phyloP scores from a whole-genome alignment of 2,329 filamentous ascomycete genomes.

The Leptographium wingfieldii region DNA sequence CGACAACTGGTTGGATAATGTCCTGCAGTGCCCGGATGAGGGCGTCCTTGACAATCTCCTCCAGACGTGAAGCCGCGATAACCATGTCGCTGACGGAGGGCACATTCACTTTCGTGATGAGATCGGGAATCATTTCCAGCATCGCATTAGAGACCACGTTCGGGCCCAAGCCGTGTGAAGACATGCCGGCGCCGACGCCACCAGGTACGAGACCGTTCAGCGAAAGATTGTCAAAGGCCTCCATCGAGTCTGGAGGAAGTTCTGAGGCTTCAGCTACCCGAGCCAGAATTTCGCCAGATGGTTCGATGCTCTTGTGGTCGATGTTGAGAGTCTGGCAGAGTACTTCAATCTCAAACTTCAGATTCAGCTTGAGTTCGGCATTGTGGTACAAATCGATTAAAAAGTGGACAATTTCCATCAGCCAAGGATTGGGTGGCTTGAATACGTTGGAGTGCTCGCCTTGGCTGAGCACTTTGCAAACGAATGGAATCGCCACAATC shows the following conservation, averaged over 20 bases:
- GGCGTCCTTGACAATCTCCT: slow-evolving; percentile 71
- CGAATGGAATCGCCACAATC: slow-evolving; percentile 88
- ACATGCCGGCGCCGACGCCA: slow-evolving; percentile 27
- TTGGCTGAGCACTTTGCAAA: slow-evolving; percentile 87
- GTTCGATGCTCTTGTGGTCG: slow-evolving; percentile 86
- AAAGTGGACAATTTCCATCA: slow-evolving; percentile 89
- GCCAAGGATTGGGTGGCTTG: slow-evolving; percentile 88
- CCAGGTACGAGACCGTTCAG: slow-evolving; percentile 62
- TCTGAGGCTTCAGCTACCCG: slow-evolving; percentile 49
- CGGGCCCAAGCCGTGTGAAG: slow-evolving; percentile 50
- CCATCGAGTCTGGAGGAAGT: slow-evolving; percentile 53
- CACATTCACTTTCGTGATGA: slow-evolving; percentile 66
- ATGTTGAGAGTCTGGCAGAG: slow-evolving; percentile 83
- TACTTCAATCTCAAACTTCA: slow-evolving; percentile 98
- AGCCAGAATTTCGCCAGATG: slow-evolving; percentile 74
- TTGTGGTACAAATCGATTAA: slow-evolving; percentile 90
- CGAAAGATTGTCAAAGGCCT: slow-evolving; percentile 72
- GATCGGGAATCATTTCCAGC: slow-evolving; percentile 69
- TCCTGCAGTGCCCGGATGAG: slow-evolving; percentile 85
- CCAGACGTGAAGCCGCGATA: slow-evolving; percentile 53
- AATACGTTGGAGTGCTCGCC: slow-evolving; percentile 79
- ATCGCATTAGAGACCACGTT: slow-evolving; percentile 64
- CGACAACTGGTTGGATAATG: slow-evolving; percentile 94
- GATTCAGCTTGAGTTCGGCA: slow-evolving; percentile 85
- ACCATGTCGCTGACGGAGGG: slow-evolving; percentile 73